Evolutionary conservation across 257 asterid genomes (phyloP).

Genomic region (Ajuga chamaepitys): DNA sequence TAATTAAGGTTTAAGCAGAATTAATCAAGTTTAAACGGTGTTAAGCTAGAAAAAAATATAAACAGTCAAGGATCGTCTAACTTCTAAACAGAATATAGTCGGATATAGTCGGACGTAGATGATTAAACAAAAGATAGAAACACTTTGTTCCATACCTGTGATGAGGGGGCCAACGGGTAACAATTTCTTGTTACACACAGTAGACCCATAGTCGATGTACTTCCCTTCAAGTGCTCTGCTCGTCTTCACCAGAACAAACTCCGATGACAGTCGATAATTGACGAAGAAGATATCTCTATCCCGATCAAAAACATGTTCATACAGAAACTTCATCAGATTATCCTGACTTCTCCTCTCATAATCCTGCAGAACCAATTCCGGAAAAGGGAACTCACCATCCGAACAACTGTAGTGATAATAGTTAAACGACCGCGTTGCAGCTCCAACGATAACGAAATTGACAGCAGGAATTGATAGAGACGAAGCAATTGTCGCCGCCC

Average conservation of each 20-base stretch:
- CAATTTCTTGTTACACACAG: not conserved
- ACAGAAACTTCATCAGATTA: not conserved
- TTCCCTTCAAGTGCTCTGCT: constrained; percentile 24
- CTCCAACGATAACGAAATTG: not conserved
- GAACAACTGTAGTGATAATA: constrained; percentile 4
- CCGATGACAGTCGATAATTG: constrained; percentile 14
- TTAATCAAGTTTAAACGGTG: no score
- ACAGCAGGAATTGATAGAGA: constrained; percentile 7
- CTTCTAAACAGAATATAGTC: no score
- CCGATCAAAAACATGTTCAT: not conserved
- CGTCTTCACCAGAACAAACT: constrained; percentile 19
- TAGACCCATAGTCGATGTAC: not conserved
- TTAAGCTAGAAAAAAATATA: no score
- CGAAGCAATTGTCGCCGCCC: not conserved
- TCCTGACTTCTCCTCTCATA: constrained; percentile 2
- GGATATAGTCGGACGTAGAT: no score
- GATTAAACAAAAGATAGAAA: no score
- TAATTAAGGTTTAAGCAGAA: no score
- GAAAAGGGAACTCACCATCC: constrained; percentile 6
- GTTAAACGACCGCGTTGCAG: constrained; percentile 1
- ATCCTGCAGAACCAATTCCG: not conserved
- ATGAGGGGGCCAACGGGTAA: constrained; percentile 26
- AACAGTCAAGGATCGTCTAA: no score
- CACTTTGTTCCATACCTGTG: not conserved
- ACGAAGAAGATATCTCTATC: constrained; percentile 10